Evolutionary conservation across 177 flowering plant species (phyloP).

Genomic region (Telopea speciosissima): DNA sequence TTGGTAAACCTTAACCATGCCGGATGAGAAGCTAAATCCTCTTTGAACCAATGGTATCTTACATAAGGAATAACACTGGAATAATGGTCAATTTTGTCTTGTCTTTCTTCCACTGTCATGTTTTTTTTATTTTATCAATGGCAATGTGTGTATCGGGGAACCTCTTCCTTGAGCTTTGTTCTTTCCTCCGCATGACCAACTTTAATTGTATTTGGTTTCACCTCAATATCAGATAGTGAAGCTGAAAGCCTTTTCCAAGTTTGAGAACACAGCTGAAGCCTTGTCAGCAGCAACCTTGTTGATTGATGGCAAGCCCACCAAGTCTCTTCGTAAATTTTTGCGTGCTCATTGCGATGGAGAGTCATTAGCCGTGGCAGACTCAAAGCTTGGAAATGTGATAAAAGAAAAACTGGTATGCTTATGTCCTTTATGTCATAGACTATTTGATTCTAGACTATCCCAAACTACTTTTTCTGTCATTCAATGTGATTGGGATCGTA

Average conservation of each 20-base stretch:
- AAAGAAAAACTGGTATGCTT: constrained; percentile 79
- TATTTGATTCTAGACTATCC: neutral
- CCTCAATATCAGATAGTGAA: constrained; percentile 51
- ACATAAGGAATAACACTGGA: too few species aligned
- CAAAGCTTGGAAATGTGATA: constrained; percentile 90
- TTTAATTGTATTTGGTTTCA: neutral
- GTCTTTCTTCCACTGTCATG: too few species aligned
- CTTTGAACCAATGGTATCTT: too few species aligned
- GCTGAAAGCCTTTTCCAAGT: constrained; percentile 89
- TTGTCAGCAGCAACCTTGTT: constrained; percentile 64
- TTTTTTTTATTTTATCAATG: too few species aligned
- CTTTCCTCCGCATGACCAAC: neutral
- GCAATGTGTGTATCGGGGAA: too few species aligned
- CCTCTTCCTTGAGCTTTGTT: neutral
- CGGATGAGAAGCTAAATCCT: too few species aligned
- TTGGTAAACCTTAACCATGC: too few species aligned
- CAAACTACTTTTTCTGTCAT: neutral
- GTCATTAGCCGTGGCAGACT: constrained; percentile 75
- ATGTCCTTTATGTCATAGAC: too few species aligned
- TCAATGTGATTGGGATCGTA: neutral
- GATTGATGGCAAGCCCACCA: constrained; percentile 80
- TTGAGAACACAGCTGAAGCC: constrained; percentile 87
- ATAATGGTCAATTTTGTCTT: too few species aligned
- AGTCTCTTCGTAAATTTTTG: constrained; percentile 80
- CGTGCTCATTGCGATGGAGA: constrained; percentile 76